phyloP scores from a whole-genome alignment of 345 rosid species.

The Eucalyptus paniculata region DNA sequence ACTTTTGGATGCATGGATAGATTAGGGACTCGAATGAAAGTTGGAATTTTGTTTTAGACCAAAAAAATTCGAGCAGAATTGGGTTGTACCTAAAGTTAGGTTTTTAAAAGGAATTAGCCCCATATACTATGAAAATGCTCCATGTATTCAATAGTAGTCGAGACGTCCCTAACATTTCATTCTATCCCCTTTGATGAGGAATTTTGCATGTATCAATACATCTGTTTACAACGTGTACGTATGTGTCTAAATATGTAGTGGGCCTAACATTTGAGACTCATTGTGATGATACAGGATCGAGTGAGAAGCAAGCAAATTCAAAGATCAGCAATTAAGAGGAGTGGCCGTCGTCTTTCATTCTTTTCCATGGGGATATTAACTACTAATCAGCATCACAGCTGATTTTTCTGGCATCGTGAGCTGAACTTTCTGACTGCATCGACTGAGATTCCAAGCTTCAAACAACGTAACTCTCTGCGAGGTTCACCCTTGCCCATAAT shows the following conservation, averaged over 20 bases:
- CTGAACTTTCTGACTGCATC: neutral
- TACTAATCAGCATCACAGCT: neutral
- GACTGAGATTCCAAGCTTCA: neutral
- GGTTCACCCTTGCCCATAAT: conserved; percentile 16
- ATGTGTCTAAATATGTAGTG: neutral
- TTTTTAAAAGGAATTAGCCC: neutral
- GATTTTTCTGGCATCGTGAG: neutral
- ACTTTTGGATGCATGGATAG: neutral
- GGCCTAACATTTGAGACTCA: neutral
- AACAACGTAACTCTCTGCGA: conserved; percentile 22
- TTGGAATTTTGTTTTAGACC: neutral
- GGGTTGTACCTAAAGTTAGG: neutral
- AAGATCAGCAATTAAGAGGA: neutral
- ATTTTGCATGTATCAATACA: neutral
- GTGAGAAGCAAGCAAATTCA: neutral
- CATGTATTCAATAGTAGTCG: neutral
- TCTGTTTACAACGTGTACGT: neutral
- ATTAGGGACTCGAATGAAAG: neutral
- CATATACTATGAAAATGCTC: neutral
- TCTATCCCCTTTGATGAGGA: neutral
- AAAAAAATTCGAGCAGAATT: neutral
- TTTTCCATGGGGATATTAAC: neutral
- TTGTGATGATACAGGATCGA: neutral
- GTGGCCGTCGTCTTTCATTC: neutral
- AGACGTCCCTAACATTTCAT: neutral